These are phyloP conservation scores for Wickerhamiella parazyma DNA, from an alignment of 805 yeast species.

Conservation along the genomic window DNA sequence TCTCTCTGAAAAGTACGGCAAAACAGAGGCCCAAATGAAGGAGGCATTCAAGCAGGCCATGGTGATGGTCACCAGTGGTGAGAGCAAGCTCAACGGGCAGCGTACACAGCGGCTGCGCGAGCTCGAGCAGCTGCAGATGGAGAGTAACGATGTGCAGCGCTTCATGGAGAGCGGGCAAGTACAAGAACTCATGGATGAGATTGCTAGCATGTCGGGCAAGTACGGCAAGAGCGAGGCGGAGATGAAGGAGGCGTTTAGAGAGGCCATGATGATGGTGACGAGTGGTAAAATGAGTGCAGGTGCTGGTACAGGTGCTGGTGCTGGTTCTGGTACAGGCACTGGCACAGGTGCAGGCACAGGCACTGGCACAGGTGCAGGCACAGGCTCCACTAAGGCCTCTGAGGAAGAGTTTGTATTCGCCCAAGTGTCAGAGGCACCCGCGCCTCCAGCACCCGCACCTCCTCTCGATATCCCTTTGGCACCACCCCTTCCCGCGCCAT, in stretches of 20 bases:
- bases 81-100: too few species aligned
- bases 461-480: constrained; percentile 23
- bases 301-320: constrained; percentile 16
- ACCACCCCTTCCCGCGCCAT: too few species aligned
- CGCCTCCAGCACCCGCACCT: constrained; percentile 20
- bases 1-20: too few species aligned
- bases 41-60: too few species aligned
- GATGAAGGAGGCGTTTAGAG: constrained; percentile 2
- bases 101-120: constrained; percentile 49
- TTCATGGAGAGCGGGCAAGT: constrained; percentile 12
- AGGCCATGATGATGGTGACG: neutral
- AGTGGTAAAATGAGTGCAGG: neutral
- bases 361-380: neutral
- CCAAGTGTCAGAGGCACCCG: constrained; percentile 11
- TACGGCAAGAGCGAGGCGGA: constrained; percentile 7
- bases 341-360: neutral
- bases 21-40: too few species aligned
- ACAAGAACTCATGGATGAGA: constrained; percentile 15
- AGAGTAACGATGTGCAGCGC: constrained; percentile 52
- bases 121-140: constrained; percentile 52
- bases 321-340: constrained; percentile 15
- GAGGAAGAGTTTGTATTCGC: too few species aligned
- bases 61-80: too few species aligned
- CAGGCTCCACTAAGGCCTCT: too few species aligned
- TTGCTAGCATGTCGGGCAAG: constrained; percentile 13